Conservation (phyloP, 176 grass and related monocot species). For the Aegilops longissima region DNA sequence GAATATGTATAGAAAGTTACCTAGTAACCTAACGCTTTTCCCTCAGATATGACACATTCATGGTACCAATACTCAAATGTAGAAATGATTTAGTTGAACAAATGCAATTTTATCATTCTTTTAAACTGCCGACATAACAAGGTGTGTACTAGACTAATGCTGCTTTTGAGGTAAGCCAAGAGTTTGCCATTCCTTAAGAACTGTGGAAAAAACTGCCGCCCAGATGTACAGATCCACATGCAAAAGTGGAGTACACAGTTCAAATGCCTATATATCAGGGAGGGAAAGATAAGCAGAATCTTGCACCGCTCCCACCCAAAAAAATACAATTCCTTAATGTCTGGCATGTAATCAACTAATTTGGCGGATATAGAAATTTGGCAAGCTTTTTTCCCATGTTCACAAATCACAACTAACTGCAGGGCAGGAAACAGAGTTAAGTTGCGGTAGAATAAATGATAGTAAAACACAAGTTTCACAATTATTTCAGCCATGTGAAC, state of each 20-base stretch:
- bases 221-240: not conserved
- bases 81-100: not conserved
- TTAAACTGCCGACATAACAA: not conserved
- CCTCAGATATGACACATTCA: not conserved
- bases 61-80: not conserved
- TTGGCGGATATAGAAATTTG: not conserved
- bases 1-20: not conserved
- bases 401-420: not conserved
- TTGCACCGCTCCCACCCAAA: not conserved
- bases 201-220: not conserved
- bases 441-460: not conserved
- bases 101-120: not conserved
- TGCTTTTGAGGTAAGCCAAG: not conserved
- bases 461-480: not conserved
- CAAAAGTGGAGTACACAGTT: not conserved
- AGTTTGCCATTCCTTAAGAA: not conserved
- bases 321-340: not conserved
- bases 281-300: not conserved
- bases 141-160: not conserved
- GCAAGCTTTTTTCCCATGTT: not conserved
- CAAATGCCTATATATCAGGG: not conserved
- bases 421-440: not conserved
- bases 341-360: not conserved
- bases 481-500: not conserved
- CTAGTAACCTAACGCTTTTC: not conserved